phyloP scores from a whole-genome alignment of 805 yeast species.

The Zygotorulaspora danielsina region DNA sequence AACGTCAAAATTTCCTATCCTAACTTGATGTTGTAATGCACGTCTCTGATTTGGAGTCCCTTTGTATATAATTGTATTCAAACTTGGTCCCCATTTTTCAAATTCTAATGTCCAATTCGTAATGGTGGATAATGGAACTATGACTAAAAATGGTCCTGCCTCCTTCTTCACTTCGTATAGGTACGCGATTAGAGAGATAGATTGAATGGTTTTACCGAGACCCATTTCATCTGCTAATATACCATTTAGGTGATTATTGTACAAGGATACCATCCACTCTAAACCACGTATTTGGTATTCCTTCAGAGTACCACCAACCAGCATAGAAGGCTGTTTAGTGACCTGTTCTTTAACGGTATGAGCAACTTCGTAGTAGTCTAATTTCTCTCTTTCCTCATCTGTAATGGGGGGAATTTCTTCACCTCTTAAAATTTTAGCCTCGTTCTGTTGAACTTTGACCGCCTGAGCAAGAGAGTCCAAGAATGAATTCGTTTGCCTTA shows the following conservation, averaged over 20 bases:
- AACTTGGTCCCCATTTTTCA: slow-evolving; percentile 84
- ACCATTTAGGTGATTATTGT: slow-evolving; percentile 92
- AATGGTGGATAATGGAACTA: slow-evolving; percentile 78
- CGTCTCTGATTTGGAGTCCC: slow-evolving; percentile 74
- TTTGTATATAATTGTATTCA: slow-evolving; percentile 67
- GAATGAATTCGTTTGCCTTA: slow-evolving; percentile 73
- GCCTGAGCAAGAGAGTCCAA: slow-evolving; percentile 76
- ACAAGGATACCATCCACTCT: slow-evolving; percentile 98
- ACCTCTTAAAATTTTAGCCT: slow-evolving; percentile 32
- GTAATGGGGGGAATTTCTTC: slow-evolving; percentile 38
- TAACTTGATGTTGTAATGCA: slow-evolving; percentile 56
- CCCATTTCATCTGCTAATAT: slow-evolving; percentile 99
- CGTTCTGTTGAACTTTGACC: slow-evolving; percentile 67
- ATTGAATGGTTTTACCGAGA: slow-evolving; percentile 87
- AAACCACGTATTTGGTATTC: slow-evolving; percentile 88
- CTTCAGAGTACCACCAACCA: slow-evolving; percentile 74
- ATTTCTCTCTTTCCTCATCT: slow-evolving; percentile 57
- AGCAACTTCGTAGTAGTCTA: slow-evolving; percentile 79
- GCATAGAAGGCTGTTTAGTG: slow-evolving; percentile 58
- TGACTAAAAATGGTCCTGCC: slow-evolving; percentile 67
- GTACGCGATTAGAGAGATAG: slow-evolving; percentile 72
- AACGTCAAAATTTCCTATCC: slow-evolving; percentile 69
- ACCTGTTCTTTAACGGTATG: slow-evolving; percentile 68
- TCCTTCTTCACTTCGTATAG: slow-evolving; percentile 62
- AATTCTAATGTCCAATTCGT: slow-evolving; percentile 85